These are phyloP conservation scores for Streptanthus diversifolius DNA, from an alignment of 345 rosid species.

Conservation along the genomic window DNA sequence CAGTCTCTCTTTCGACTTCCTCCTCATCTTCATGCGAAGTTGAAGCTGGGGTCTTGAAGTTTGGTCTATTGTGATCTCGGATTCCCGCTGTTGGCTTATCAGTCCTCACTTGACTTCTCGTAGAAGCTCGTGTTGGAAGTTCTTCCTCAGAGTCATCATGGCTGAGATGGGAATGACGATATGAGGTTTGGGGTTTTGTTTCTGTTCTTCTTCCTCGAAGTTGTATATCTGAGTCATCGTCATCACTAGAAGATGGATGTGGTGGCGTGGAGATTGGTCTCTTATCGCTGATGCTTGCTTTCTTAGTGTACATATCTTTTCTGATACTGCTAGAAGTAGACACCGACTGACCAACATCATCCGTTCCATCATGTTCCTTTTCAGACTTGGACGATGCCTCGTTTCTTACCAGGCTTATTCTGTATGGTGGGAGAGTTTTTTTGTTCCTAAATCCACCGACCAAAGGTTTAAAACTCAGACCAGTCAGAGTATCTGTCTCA, in stretches of 20 bases:
- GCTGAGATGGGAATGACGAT: constrained; percentile 5
- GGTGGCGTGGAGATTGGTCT: constrained; percentile 31
- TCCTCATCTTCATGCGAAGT: constrained; percentile 38
- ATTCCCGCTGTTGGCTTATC: constrained; percentile 11
- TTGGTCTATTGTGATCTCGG: constrained; percentile 8
- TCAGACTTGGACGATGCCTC: constrained; percentile 34
- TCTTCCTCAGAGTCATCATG: constrained; percentile 24
- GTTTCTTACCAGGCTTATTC: constrained; percentile 20
- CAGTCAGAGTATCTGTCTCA: constrained; percentile 13
- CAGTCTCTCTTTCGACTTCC: constrained; percentile 27
- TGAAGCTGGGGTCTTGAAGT: constrained; percentile 28
- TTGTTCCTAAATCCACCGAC: constrained; percentile 67
- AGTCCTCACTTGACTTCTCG: constrained; percentile 23
- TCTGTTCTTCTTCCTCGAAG: constrained; percentile 21
- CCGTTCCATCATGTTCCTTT: constrained; percentile 24
- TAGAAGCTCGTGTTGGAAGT: background rate
- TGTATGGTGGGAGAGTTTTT: constrained; percentile 54
- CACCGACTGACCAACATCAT: constrained; percentile 22
- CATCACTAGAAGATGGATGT: constrained; percentile 30
- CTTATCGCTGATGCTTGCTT: constrained; percentile 30
- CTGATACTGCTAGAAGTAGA: constrained; percentile 31
- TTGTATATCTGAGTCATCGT: constrained; percentile 42
- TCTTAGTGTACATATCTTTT: constrained; percentile 37
- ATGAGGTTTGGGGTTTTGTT: constrained; percentile 9
- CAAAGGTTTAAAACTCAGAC: constrained; percentile 56